Conservation (phyloP, 2,329 filamentous ascomycete species). For the Pseudogymnoascus sp. region DNA sequence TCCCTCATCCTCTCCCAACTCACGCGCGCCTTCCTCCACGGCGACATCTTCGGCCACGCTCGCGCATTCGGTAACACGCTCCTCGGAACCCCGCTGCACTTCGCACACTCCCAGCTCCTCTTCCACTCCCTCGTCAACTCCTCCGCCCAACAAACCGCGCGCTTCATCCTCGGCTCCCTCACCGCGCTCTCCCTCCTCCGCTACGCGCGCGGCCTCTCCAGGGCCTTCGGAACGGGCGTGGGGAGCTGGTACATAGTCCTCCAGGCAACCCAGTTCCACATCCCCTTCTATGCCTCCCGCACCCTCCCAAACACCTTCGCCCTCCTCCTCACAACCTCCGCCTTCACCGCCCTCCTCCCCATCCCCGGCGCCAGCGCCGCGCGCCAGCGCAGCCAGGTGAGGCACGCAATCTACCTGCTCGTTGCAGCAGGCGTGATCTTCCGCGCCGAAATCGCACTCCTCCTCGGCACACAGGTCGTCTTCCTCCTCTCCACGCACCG, state of each 20-base stretch:
- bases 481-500: slow-evolving; percentile 52
- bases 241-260: slow-evolving; percentile 74
- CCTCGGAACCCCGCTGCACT: slow-evolving; percentile 40
- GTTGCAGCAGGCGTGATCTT: slow-evolving; percentile 78
- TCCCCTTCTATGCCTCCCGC: slow-evolving; percentile 84
- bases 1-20: slow-evolving; percentile 66
- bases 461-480: slow-evolving; percentile 60
- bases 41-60: background rate
- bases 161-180: slow-evolving; percentile 66
- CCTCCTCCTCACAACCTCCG: slow-evolving; percentile 68
- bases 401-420: slow-evolving; percentile 60
- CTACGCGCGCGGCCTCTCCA: slow-evolving; percentile 55
- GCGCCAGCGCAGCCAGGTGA: slow-evolving; percentile 25
- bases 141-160: slow-evolving; percentile 51
- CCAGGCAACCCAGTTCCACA: slow-evolving; percentile 79
- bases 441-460: slow-evolving; percentile 77
- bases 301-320: slow-evolving; percentile 96
- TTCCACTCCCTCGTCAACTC: background rate
- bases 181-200: slow-evolving; percentile 63
- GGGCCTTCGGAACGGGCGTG: slow-evolving; percentile 58
- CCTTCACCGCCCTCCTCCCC: slow-evolving; percentile 38
- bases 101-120: background rate
- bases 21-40: slow-evolving; percentile 35
- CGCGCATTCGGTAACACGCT: background rate
- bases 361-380: slow-evolving; percentile 31